These are phyloP conservation scores for Rhodotorula toruloides DNA, from an alignment of 768 basidiomycete genomes.

Conservation along the genomic window DNA sequence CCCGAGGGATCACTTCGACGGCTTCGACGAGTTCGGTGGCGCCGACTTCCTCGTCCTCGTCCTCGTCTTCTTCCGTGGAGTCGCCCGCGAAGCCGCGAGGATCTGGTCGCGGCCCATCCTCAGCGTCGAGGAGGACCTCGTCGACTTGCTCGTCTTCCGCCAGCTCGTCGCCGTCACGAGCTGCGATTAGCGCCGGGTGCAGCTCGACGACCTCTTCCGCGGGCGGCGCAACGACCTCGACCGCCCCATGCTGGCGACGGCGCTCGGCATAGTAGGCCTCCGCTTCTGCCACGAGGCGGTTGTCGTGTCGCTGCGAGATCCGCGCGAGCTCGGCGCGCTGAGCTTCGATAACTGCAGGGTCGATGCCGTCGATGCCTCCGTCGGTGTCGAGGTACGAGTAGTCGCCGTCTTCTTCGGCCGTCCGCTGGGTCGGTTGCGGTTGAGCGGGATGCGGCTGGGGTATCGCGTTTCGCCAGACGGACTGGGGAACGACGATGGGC, in stretches of 20 bases:
- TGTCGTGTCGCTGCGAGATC: neutral
- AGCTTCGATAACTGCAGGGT: neutral
- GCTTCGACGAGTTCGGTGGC: neutral
- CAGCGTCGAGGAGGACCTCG: too few species aligned
- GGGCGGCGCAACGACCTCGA: too few species aligned
- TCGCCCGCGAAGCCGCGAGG: neutral
- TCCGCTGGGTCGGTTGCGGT: too few species aligned
- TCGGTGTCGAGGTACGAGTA: constrained; percentile 1
- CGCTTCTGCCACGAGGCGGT: neutral
- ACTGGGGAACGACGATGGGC: too few species aligned
- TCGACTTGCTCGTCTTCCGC: too few species aligned
- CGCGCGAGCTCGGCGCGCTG: neutral
- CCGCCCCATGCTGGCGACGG: too few species aligned
- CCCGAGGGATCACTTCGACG: neutral
- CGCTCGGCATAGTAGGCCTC: constrained; percentile 3
- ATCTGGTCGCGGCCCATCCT: too few species aligned
- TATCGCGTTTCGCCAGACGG: neutral
- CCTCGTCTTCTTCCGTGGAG: neutral
- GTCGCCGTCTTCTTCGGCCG: neutral
- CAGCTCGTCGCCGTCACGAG: too few species aligned
- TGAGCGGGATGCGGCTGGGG: neutral
- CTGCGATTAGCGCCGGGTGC: too few species aligned
- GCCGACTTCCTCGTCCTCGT: neutral
- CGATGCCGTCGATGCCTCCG: neutral
- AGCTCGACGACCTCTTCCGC: too few species aligned